Evolutionary conservation across 2,329 filamentous ascomycete species (phyloP), one percentile per base, ranked within the genome.

Genomic region (Phialemoniopsis sp.): DNA sequence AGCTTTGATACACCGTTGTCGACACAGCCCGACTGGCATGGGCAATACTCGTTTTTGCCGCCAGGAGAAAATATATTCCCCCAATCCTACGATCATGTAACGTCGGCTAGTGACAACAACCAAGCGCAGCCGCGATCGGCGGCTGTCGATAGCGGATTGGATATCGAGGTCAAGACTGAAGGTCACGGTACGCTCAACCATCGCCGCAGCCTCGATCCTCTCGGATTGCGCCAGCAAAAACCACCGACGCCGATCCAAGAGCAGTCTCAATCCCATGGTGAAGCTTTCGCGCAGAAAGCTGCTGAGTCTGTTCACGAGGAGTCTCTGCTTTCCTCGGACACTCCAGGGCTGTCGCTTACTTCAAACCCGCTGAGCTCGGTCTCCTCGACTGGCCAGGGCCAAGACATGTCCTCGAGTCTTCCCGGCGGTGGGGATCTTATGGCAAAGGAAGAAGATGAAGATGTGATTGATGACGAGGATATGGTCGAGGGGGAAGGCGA

Each of bases 141-240:
- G 42, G 58, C 56, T 42, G 56, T 60, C 29, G 58, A 54, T 36
- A 60, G 57, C 54, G 67, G 73, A 21, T 70, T 89, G 34, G 79
- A 80, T 21, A 68, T 89, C 48, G 86, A 85, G 44, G 78, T 82
- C 7, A 78, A 83, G 52, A 73, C 83, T 76, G 52, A 59, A 49
- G 28, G 45, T 49, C 32, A 49, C 38, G 61, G 66, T 4, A 56
- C 62, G 10, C 48, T 65, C 29, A 53, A 46, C 42, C 62, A 63
- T 34, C 62, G 58, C 28, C 60, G 58, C 28, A 48, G 55, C 40
- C 46, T 65, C 9, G 66, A 70, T 44, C 63, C 65, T 10, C 52
- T 70, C 30, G 66, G 64, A 29, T 48, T 69, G 15, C 62, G 64
- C 34, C 62, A 63, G 36, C 59, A 62, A 17, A 68, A 66, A 44